Evolutionary conservation across 2,329 filamentous ascomycete species (phyloP).

Genomic region (Ophiostoma piceae): DNA sequence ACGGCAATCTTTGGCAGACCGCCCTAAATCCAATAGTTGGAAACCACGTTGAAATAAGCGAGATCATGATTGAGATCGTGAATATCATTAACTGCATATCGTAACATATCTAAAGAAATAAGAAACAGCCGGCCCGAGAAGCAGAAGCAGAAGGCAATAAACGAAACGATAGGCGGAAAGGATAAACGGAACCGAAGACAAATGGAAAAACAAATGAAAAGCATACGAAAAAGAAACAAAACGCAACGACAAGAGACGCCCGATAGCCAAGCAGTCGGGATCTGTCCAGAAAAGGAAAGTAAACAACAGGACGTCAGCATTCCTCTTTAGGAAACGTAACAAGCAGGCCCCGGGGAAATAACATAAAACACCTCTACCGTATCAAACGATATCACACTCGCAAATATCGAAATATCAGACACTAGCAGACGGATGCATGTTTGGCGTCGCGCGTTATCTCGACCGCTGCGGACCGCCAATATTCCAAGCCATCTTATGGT

Average conservation of each 20-base stretch:
- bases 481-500: background rate
- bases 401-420: background rate
- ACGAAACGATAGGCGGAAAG: background rate
- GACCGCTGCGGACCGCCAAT: background rate
- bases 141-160: background rate
- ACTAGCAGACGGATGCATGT: background rate
- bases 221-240: background rate
- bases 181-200: no score
- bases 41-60: background rate
- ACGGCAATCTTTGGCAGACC: background rate
- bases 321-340: background rate
- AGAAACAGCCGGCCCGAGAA: background rate
- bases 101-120: conserved; percentile 11
- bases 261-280: background rate
- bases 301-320: conserved; percentile 8
- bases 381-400: background rate
- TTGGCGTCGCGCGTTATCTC: background rate
- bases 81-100: conserved; percentile 6
- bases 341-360: background rate
- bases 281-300: conserved; percentile 5
- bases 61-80: background rate
- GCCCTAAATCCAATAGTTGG: no score
- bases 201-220: background rate
- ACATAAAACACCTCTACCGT: background rate
- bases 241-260: background rate